Evolutionary conservation across 164 flowering plant genomes (phyloP).

Genomic region (Euptelea pleiosperma): DNA sequence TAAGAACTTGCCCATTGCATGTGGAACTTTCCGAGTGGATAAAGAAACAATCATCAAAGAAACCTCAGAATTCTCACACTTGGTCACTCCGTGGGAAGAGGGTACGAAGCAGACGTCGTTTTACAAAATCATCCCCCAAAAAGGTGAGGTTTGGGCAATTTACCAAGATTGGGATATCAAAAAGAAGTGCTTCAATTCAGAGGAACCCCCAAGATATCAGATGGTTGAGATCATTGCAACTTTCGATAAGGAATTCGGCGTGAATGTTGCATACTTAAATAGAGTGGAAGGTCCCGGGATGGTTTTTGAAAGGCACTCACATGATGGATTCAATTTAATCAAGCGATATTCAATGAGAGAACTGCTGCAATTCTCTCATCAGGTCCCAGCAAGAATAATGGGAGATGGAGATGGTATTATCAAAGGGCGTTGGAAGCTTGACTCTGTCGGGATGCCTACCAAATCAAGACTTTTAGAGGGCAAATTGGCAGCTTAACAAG

Average conservation of each 20-base stretch:
- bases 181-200: neutral
- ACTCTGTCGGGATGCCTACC: neutral
- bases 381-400: neutral
- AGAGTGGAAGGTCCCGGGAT: neutral
- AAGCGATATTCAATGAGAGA: neutral
- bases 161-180: neutral
- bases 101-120: neutral
- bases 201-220: neutral
- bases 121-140: neutral
- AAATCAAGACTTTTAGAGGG: neutral
- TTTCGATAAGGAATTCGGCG: neutral
- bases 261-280: neutral
- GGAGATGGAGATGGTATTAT: neutral
- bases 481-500: neutral
- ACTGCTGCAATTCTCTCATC: neutral
- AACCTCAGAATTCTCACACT: slow-evolving; percentile 1
- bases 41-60: neutral
- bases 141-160: neutral
- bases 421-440: neutral
- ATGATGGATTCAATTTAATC: neutral
- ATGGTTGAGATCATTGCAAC: neutral
- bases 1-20: neutral
- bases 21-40: neutral
- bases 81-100: neutral
- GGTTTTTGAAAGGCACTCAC: neutral